Base-by-base conservation (phyloP, 305 asterid species). In the Ilex paraguariensis region DNA sequence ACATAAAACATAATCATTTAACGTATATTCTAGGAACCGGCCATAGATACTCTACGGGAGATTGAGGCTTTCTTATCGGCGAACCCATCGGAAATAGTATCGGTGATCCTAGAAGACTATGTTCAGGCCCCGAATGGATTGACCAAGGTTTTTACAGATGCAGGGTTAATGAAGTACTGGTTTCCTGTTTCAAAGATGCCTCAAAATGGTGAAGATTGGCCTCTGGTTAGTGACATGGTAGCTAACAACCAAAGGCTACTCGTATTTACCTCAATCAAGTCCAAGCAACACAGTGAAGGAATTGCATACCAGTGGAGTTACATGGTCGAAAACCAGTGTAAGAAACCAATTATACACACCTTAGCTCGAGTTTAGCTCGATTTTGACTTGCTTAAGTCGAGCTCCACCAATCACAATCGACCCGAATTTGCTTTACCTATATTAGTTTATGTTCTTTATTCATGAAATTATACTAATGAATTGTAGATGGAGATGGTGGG, bases 251-350 rank as follows among this genome's bases (percentile, higher is more conserved):
- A 87, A 59, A 81, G 97, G 65, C 81, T 90, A 14, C 65, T 86
- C 7, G 95, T 87, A 6, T 91, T 88, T 46, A 88, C 93, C 53
- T 88, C 97, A 2, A 54, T 54, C 0, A 46, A 59, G 33, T 72
- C 89, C 13, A 91, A 91, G 80, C 92, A 90, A 71, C 45, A 58
- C 60, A 78, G 75, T 15, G 94, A 91, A 68, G 88, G 96, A 33
- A 88, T 91, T 49, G 97, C 97, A 17, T 81, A 84, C 62, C 97
- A 91, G 44, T 91, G 97, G 97, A 91, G 87, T 68, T 91, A 86
- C 87, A 88, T 91, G 96, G 96, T 91, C 7, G 96, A 91, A 74
- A 90, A 84, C 51, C 91, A 86, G 52, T 90, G 97, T 87, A 70
- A 70, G 82, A 15, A 9, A 6, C 28, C 28, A 21, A 21, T 21